These are phyloP conservation scores for Chrysochromulina tobinii DNA, from an alignment of 78 protist genomes.

Conservation along the genomic window DNA sequence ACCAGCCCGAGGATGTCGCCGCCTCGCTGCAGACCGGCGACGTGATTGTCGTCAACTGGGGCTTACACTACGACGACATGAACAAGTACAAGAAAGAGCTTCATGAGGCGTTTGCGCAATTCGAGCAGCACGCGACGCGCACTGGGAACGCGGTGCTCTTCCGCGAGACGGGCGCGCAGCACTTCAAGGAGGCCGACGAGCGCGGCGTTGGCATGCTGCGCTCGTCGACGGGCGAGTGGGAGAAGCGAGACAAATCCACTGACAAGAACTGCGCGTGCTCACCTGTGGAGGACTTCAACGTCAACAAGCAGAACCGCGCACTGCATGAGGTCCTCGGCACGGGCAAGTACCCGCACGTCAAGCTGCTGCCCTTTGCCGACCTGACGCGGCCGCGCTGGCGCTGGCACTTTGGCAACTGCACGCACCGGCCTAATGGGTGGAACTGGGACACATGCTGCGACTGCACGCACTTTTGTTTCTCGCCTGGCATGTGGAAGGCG, in stretches of 20 bases:
- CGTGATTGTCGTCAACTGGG: conserved; percentile 7
- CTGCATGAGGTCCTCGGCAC: neutral
- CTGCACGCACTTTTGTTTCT: conserved; percentile 18
- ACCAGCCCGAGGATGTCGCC: neutral
- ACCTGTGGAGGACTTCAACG: neutral
- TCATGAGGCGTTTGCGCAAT: neutral
- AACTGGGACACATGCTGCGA: conserved; percentile 17
- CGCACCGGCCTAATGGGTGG: conserved; percentile 19
- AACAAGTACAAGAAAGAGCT: neutral
- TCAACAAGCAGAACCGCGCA: neutral
- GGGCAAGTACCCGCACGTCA: neutral
- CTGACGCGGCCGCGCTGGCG: conserved; percentile 11
- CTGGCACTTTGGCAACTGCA: conserved; percentile 31
- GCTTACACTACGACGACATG: neutral
- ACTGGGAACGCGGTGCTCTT: neutral
- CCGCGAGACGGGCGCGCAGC: conserved; percentile 19
- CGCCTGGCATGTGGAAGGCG: neutral
- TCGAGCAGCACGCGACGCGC: neutral
- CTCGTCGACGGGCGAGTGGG: neutral
- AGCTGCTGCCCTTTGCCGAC: neutral
- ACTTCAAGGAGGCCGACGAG: neutral
- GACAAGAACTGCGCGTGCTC: neutral
- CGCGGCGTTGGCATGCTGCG: neutral
- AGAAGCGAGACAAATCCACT: neutral
- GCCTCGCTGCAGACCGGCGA: neutral